Base-by-base conservation (phyloP, 2,329 filamentous ascomycete species). In the Diaporthe australafricana region DNA sequence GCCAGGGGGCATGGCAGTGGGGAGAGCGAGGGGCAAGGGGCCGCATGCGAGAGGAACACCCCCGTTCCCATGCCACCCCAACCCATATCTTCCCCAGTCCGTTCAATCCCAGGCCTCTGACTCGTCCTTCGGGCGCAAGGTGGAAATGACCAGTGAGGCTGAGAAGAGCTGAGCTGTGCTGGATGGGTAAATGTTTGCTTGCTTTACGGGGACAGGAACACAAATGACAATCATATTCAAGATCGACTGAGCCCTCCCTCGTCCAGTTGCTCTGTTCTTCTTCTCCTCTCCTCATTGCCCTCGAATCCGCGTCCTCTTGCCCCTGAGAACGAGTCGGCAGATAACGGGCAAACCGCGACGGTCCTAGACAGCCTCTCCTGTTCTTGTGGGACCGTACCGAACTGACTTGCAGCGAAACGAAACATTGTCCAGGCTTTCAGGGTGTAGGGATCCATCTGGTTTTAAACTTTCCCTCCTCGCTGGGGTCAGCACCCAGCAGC, bases 91-190 rank as follows among this genome's bases (percentile, higher is more conserved):
- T 9, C 32, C 32, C 32, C 32, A 35, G 32, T 35, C 32, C 32
- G 9, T 35, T 35, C 60, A 6, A 50, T 65, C 45, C 45, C n/a
- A 12, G 30, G 27, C 32, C 45, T 65, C 45, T 65, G 42, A 65
- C 60, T 65, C 45, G 42, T 38, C 45, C 45, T 48, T 45, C 22
- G 50, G 50, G 20, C 11, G 45, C 45, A 5, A 65, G 60, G 60
- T 65, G 60, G 45, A 38, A 65, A 38, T 65, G 60, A 48, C 14
- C 60, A 65, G 60, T 65, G 60, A 65, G 60, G 60, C 60, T 65
- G 60, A 65, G 45, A 65, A 65, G 60, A 50, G 60, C 60, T 65
- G 60, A 65, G 42, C 60, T 50, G 45, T 42, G 67, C 67, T 60
- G 67, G 35, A 69, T 69, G 40, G 50, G 20, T 55, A 67, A 32